Evolutionary conservation across 2,329 filamentous ascomycete species (phyloP).

Genomic region (Venturia aucupariae): DNA sequence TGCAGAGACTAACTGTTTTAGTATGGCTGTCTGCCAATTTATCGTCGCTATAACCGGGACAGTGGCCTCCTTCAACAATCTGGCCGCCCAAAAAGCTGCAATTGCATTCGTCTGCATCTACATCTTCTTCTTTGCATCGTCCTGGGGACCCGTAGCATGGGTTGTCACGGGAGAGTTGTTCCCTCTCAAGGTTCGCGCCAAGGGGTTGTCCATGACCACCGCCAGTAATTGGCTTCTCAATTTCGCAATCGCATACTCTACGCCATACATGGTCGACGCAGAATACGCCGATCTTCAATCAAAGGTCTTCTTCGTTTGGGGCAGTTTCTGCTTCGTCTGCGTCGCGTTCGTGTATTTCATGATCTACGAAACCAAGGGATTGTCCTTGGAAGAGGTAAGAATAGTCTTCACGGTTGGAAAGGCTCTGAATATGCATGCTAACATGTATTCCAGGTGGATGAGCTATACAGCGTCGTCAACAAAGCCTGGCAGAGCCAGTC

Average conservation of each 20-base stretch:
- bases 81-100: conserved; percentile 27
- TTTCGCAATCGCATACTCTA: conserved; percentile 63
- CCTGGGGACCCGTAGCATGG: conserved; percentile 70
- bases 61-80: conserved; percentile 25
- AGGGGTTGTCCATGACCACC: conserved; percentile 42
- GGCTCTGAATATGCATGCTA: not conserved
- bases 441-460: conserved; percentile 36
- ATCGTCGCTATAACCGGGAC: conserved; percentile 32
- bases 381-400: conserved; percentile 62
- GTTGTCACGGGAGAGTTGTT: conserved; percentile 52
- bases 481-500: conserved; percentile 61
- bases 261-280: conserved; percentile 64
- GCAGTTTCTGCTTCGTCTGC: conserved; percentile 42
- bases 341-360: conserved; percentile 62
- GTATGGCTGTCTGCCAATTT: conserved; percentile 33
- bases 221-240: conserved; percentile 46
- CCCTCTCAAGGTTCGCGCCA: conserved; percentile 37
- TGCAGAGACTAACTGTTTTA: not conserved
- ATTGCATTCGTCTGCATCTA: conserved; percentile 51
- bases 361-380: conserved; percentile 69
- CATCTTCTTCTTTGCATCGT: conserved; percentile 72
- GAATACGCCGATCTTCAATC: conserved; percentile 56
- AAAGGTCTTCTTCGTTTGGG: conserved; percentile 46
- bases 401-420: not conserved
- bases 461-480: conserved; percentile 64